Percentiles rank a stretch among this genome's conserved stretches.
Evolutionary conservation across 2,329 filamentous ascomycete genomes (phyloP).

Genomic region (Juglanconis juglandina): DNA sequence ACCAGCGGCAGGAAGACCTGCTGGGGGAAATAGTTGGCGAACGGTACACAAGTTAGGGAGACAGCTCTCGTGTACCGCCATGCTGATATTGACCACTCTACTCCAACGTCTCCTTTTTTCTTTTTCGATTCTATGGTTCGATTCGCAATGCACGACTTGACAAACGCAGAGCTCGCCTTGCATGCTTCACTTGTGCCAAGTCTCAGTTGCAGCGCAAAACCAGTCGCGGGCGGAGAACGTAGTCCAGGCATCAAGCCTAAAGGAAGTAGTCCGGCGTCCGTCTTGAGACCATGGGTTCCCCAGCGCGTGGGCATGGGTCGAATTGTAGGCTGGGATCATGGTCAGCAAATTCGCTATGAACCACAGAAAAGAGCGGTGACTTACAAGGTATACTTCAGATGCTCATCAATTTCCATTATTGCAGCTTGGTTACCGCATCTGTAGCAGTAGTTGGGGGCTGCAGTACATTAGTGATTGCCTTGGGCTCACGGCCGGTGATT

Average conservation of each 20-base stretch:
- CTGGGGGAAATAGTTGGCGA: constrained; percentile 5
- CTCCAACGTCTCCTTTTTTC: constrained; percentile 9
- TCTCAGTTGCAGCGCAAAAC: not conserved
- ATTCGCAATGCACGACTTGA: constrained; percentile 6
- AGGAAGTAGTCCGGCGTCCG: constrained; percentile 98
- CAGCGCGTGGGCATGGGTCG: constrained; percentile 93
- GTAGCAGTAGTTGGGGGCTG: constrained; percentile 94
- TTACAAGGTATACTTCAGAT: constrained; percentile 99
- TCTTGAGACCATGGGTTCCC: constrained; percentile 98
- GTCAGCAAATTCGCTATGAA: constrained; percentile 10
- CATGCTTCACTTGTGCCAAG: not conserved
- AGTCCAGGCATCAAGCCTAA: constrained; percentile 44
- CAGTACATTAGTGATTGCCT: constrained; percentile 26
- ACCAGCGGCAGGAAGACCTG: not conserved
- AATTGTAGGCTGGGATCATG: constrained; percentile 78
- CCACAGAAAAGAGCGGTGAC: constrained; percentile 36
- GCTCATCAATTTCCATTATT: constrained; percentile 99
- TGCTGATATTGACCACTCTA: constrained; percentile 10
- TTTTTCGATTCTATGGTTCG: constrained; percentile 13
- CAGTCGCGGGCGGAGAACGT: not conserved
- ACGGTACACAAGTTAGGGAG: constrained; percentile 13
- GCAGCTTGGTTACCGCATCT: constrained; percentile 97
- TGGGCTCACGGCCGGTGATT: not conserved
- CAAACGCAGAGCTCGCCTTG: not conserved
- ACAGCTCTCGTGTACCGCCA: constrained; percentile 8